These are phyloP conservation scores for Afroboletus lepidellus DNA, from an alignment of 1,284 basidiomycete genomes.

Conservation along the genomic window DNA sequence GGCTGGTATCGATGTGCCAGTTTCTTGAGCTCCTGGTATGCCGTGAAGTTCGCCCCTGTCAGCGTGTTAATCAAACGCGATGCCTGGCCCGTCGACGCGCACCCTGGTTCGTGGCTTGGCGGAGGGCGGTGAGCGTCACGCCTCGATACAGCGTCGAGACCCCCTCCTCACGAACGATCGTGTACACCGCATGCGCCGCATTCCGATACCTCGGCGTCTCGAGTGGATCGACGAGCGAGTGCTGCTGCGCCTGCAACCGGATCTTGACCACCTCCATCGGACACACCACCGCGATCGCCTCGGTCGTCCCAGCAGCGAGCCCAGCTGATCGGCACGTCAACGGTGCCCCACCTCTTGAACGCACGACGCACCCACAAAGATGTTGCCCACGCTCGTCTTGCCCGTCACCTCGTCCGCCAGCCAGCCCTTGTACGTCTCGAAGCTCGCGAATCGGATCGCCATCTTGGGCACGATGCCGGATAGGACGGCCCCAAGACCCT, in stretches of 20 bases:
- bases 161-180: conserved; percentile 94
- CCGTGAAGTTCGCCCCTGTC: conserved; percentile 94
- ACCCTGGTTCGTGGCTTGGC: conserved; percentile 99
- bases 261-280: conserved; percentile 99
- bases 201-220: conserved; percentile 95
- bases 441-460: conserved; percentile 98
- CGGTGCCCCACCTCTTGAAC: neutral
- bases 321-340: conserved; percentile 60
- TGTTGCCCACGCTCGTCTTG: conserved; percentile 68
- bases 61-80: neutral
- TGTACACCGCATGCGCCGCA: conserved; percentile 95
- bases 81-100: conserved; percentile 15
- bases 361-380: conserved; percentile 77
- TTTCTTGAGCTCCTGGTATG: conserved; percentile 96
- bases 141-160: conserved; percentile 86
- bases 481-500: conserved; percentile 96
- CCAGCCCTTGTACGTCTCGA: conserved; percentile 90
- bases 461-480: conserved; percentile 99
- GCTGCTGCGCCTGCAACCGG: conserved; percentile 95
- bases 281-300: conserved; percentile 92
- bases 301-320: conserved; percentile 90
- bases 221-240: conserved; percentile 94
- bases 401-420: conserved; percentile 78
- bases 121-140: conserved; percentile 88
- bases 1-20: conserved; percentile 78